These are phyloP conservation scores for Punctularia strigosozonata DNA, from an alignment of 768 basidiomycete species.

Conservation along the genomic window DNA sequence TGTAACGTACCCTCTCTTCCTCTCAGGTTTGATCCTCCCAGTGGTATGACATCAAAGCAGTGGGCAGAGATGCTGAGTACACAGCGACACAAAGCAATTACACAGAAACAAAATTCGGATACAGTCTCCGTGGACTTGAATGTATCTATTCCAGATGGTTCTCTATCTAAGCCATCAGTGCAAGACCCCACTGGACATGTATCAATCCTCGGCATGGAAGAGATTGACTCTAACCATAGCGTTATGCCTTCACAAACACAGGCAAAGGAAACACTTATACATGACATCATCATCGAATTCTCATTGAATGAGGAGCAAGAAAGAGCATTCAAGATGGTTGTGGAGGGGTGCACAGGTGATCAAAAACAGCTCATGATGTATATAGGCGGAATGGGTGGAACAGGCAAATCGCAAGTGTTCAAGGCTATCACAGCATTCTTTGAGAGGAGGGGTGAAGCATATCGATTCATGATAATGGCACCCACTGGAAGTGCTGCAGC, in stretches of 20 bases:
- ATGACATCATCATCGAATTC: background rate
- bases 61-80: too few species aligned
- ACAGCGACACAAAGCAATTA: too few species aligned
- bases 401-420: constrained; percentile 9
- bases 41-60: too few species aligned
- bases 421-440: constrained; percentile 10
- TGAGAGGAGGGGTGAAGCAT: constrained; percentile 3
- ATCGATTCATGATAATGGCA: constrained; percentile 10
- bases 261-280: background rate
- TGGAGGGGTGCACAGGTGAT: background rate
- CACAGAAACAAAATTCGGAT: too few species aligned
- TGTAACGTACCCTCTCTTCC: too few species aligned
- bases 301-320: constrained; percentile 2
- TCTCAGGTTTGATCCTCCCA: too few species aligned
- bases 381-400: constrained; percentile 9
- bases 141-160: too few species aligned
- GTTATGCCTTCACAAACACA: background rate
- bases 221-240: background rate
- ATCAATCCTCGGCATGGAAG: too few species aligned
- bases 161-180: too few species aligned
- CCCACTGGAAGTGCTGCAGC: constrained; percentile 19
- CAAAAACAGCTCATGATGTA: constrained; percentile 3
- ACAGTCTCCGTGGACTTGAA: too few species aligned
- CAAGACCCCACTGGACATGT: too few species aligned
- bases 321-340: constrained; percentile 2